Conservation (phyloP, 179 eudicot species). For the Carnegiea gigantea region DNA sequence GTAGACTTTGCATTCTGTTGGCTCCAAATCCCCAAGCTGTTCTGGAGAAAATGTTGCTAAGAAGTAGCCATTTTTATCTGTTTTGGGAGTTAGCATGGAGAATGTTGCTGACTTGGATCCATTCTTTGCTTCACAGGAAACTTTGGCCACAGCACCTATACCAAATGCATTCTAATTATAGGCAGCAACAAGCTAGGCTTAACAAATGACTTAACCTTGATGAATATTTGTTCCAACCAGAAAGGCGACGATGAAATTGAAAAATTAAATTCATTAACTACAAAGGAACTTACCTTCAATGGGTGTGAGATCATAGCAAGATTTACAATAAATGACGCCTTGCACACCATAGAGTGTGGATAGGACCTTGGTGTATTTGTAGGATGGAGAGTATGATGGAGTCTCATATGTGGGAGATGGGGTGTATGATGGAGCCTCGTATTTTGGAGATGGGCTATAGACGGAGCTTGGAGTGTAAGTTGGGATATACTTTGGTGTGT, state of each 20-base stretch:
- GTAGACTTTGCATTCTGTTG: no score
- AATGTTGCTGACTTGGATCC: constrained; percentile 15
- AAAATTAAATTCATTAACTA: no score
- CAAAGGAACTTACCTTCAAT: constrained; percentile 21
- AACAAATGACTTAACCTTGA: neutral
- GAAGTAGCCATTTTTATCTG: constrained; percentile 31
- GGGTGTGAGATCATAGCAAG: constrained; percentile 24
- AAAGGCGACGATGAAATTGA: no score
- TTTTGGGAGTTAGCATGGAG: constrained; percentile 25
- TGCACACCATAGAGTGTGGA: constrained; percentile 26
- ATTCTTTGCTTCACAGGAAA: constrained; percentile 25
- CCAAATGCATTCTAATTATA: neutral
- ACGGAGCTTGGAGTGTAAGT: no score
- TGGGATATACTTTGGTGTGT: no score
- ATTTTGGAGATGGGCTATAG: neutral
- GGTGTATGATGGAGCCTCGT: neutral
- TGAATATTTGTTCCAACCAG: no score
- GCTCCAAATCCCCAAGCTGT: neutral
- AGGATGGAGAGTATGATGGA: constrained; percentile 11
- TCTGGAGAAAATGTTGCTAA: constrained; percentile 29
- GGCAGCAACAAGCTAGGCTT: no score
- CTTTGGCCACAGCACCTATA: constrained; percentile 28
- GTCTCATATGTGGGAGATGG: neutral
- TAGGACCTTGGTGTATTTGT: neutral
- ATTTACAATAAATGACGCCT: constrained; percentile 28